Percentiles rank a stretch among this genome's conserved stretches.
Conservation (phyloP, 2,329 filamentous ascomycete species). For the Beauveria sp. region DNA sequence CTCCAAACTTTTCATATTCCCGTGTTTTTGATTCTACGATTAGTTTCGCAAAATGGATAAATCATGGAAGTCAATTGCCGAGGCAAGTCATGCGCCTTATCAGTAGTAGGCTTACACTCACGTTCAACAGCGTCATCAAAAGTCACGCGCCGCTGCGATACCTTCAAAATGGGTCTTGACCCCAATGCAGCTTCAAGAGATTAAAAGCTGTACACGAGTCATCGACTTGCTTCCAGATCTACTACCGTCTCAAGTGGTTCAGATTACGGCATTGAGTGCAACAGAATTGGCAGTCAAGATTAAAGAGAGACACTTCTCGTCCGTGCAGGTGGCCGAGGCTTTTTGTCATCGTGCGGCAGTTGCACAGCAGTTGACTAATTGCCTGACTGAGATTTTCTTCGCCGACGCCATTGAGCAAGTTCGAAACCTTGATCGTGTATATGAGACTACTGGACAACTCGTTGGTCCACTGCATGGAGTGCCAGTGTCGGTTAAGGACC, state of each 20-base stretch:
- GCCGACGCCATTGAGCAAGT: neutral
- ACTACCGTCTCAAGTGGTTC: neutral
- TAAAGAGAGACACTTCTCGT: neutral
- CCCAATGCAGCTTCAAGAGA: neutral
- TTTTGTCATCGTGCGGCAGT: neutral
- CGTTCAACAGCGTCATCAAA: neutral
- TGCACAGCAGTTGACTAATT: constrained; percentile 5
- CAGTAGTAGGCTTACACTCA: constrained; percentile 13
- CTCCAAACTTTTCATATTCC: neutral
- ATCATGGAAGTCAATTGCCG: neutral
- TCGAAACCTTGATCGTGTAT: neutral
- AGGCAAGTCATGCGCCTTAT: neutral
- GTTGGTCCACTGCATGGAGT: constrained; percentile 50
- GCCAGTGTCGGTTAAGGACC: constrained; percentile 35
- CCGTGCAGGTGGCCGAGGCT: neutral
- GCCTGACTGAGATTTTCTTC: constrained; percentile 2
- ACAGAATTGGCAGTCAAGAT: neutral
- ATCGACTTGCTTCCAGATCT: neutral
- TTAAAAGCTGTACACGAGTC: neutral
- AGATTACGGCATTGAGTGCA: neutral
- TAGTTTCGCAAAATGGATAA: neutral
- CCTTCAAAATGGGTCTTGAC: neutral
- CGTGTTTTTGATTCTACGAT: neutral
- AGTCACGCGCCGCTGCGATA: neutral
- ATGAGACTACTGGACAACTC: constrained; percentile 8